These are phyloP conservation scores for Russula olivacea DNA, from an alignment of 768 basidiomycete species.

Conservation along the genomic window DNA sequence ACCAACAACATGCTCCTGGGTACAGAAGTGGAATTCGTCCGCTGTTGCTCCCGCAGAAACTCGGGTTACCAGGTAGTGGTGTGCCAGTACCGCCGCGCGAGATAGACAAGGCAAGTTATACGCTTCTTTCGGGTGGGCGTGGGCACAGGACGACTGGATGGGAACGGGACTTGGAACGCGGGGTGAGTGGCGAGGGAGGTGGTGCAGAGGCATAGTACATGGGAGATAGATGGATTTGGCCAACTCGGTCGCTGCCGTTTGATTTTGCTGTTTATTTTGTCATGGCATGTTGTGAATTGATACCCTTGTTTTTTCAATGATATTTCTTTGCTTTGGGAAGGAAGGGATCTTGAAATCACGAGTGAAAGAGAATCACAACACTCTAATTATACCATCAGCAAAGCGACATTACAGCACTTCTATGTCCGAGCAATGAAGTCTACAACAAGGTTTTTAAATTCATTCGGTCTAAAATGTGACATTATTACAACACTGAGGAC, in stretches of 20 bases:
- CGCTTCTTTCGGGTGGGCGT: conserved; percentile 12
- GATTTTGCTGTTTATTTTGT: not conserved
- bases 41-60: conserved; percentile 27
- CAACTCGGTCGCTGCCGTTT: not conserved
- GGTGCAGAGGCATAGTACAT: not conserved
- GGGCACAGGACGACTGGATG: conserved; percentile 2
- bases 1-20: not conserved
- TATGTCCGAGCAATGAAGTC: conserved; percentile 31
- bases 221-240: not conserved
- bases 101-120: conserved; percentile 20
- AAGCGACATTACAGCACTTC: conserved; percentile 9
- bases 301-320: conserved; percentile 18
- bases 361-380: conserved; percentile 1
- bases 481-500: not conserved
- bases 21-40: conserved; percentile 24
- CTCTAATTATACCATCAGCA: not conserved
- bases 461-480: conserved; percentile 40
- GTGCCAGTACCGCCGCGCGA: conserved; percentile 1
- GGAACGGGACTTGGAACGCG: conserved; percentile 16
- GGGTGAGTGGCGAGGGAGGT: not conserved
- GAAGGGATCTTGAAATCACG: not conserved
- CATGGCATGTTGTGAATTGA: conserved; percentile 2
- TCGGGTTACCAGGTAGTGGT: conserved; percentile 15
- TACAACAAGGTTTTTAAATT: conserved; percentile 41
- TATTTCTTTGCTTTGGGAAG: conserved; percentile 5